Base-by-base conservation (phyloP, 2,329 filamentous ascomycete species). In the Hypocreales sp. region DNA sequence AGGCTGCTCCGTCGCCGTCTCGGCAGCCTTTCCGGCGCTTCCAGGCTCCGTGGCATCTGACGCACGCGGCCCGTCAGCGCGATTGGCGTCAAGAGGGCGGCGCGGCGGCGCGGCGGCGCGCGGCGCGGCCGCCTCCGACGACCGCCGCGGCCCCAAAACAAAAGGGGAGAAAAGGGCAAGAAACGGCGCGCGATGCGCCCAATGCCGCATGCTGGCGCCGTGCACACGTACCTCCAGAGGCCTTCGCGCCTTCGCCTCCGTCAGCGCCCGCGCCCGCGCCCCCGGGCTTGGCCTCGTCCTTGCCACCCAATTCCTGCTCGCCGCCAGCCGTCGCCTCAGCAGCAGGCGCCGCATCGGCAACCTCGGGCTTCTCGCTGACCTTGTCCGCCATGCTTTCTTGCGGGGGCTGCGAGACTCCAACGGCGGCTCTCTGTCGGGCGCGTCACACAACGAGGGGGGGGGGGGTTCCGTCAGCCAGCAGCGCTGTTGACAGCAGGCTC, bases 351-450 rank as follows among this genome's bases (percentile, higher is more conserved):
- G 50, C 48, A 37, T 45, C 41, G 19, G 41, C 32, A 29, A 39
- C 46, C 29, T 52, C 49, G 31, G 46, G 36, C 43, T 53, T 53
- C 39, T 55, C 50, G 33, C 39, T 38, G 26, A 44, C 28, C 37
- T 47, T 48, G 31, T 58, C 54, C 29, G 54, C 50, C 55, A 58
- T 58, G n/a, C n/a, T n/a, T n/a, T n/a, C n/a, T n/a, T n/a, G n/a
- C n/a, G n/a, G n/a, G n/a, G n/a, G n/a, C n/a, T n/a, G n/a, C n/a
- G n/a, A n/a, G n/a, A n/a, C n/a, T n/a, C n/a, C n/a, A n/a, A n/a
- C n/a, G n/a, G n/a, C n/a, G n/a, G n/a, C n/a, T n/a, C n/a, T n/a
- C n/a, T n/a, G n/a, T n/a, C n/a, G n/a, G n/a, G n/a, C n/a, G n/a
- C n/a, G n/a, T n/a, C n/a, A n/a, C n/a, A n/a, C n/a, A n/a, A n/a